These are phyloP conservation scores for Salix udensis DNA, from an alignment of 345 rosid genomes.

Conservation along the genomic window DNA sequence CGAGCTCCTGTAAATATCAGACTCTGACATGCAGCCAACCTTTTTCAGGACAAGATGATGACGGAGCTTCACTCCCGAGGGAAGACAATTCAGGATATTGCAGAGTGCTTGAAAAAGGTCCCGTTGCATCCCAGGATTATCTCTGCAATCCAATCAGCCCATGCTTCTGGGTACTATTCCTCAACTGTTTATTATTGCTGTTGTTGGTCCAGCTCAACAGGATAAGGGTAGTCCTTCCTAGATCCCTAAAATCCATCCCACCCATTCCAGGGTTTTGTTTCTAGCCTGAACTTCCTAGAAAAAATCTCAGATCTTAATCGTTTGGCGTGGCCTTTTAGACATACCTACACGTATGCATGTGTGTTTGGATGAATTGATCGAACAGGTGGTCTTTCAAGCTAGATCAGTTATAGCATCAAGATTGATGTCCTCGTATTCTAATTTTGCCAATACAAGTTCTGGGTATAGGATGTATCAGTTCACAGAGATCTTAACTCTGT, in stretches of 20 bases:
- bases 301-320: too few species aligned
- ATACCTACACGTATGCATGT: too few species aligned
- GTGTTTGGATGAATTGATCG: too few species aligned
- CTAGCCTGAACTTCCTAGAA: not conserved
- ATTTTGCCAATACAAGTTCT: too few species aligned
- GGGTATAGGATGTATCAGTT: too few species aligned
- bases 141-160: conserved; percentile 25
- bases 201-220: not conserved
- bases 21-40: not conserved
- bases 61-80: conserved; percentile 20
- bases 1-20: not conserved
- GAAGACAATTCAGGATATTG: conserved; percentile 24
- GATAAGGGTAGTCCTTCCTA: not conserved
- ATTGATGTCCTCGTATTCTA: too few species aligned
- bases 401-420: too few species aligned
- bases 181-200: not conserved
- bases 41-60: conserved; percentile 30
- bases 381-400: too few species aligned
- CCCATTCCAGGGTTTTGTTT: not conserved
- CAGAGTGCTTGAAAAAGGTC: conserved; percentile 11
- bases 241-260: not conserved
- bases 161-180: conserved; percentile 17
- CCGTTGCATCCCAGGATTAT: conserved; percentile 21
- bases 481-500: too few species aligned
- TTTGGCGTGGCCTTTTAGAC: too few species aligned